Base-by-base conservation (phyloP, 1,284 basidiomycete genomes). In the Paramarasmius palmivorus region DNA sequence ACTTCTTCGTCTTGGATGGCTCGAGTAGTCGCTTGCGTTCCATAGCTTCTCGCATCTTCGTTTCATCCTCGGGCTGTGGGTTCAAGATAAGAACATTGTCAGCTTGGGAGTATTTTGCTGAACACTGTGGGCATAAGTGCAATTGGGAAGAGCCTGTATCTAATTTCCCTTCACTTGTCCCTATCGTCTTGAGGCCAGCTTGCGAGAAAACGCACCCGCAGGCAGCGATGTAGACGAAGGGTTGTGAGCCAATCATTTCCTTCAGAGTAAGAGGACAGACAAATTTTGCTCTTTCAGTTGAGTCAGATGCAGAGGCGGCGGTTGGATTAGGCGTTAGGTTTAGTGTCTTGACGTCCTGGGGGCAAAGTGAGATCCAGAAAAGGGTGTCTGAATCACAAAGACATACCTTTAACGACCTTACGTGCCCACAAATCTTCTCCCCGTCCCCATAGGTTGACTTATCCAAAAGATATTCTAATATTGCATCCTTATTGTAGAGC, bases 161-260 rank as follows among this genome's bases (percentile, higher is more conserved):
- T 48, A 67, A 63, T 23, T 67, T 68, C 37, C 62, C 60, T 48
- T 69, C 58, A 57, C 67, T 58, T 3, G 70, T 60, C 1, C 77
- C 66, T 45, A 93, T 74, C 0, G 84, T 83, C 57, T 83, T 85
- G 39, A 94, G 74, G 3, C 86, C 90, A 0, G 84, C 84, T 53
- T 88, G 85, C 4, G 89, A 87, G 69, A 94, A 88, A 32, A 92
- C 92, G 65, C 92, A 95, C n/a, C 93, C 93, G 63, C 94, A 97
- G 0, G 86, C 73, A n/a, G 78, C 75, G 58, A 96, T 72, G 66
- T 93, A 95, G 53, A 93, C 84, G 68, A 97, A 97, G 0, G 92
- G 91, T 50, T 90, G 82, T 0, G 73, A 68, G n/a, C 94, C 94
- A 57, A 92, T 93, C 93, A 97, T 96, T 72, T 96, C 95, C 67